A percentile compares a stretch with the other conserved stretches of the same genome.
Conservation (phyloP, 768 basidiomycete genomes). For the Hydnum rufescens region DNA sequence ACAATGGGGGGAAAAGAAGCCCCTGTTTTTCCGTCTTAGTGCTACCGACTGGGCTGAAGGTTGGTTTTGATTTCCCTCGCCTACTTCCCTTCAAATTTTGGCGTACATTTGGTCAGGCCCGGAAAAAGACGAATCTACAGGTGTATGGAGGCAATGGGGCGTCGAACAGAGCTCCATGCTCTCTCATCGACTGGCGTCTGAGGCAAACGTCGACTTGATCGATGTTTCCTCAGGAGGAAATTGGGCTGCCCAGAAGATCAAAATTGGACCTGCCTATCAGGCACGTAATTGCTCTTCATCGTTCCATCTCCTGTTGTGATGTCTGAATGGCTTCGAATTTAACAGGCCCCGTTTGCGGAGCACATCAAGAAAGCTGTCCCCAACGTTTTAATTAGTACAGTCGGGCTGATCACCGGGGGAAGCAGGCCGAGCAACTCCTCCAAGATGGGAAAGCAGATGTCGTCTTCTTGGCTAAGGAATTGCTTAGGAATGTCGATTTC, state of each 20-base stretch:
- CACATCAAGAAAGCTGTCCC: conserved; percentile 42
- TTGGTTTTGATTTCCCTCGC: no score
- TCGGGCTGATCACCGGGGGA: conserved; percentile 54
- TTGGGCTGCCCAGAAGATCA: conserved; percentile 38
- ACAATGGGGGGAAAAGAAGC: conserved; percentile 36
- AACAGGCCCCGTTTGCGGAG: conserved; percentile 49
- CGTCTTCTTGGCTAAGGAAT: conserved; percentile 43
- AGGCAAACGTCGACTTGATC: conserved; percentile 54
- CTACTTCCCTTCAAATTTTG: no score
- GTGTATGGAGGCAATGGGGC: conserved; percentile 50
- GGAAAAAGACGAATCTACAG: conserved; percentile 33
- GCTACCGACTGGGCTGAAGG: conserved; percentile 42
- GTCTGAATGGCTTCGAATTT: no score
- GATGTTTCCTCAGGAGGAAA: conserved; percentile 54
- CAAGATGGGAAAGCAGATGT: conserved; percentile 48
- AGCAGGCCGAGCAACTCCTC: conserved; percentile 44
- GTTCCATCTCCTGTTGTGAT: background rate
- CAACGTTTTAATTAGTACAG: conserved; percentile 34
- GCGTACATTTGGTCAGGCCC: no score
- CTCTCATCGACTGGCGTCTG: conserved; percentile 29
- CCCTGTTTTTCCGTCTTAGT: conserved; percentile 53
- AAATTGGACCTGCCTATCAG: conserved; percentile 39
- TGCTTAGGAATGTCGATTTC: conserved; percentile 50
- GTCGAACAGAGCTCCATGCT: conserved; percentile 52
- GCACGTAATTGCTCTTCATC: no score